These are phyloP conservation scores for Phaseolus coccineus DNA, from an alignment of 331 rosid genomes.

Conservation along the genomic window DNA sequence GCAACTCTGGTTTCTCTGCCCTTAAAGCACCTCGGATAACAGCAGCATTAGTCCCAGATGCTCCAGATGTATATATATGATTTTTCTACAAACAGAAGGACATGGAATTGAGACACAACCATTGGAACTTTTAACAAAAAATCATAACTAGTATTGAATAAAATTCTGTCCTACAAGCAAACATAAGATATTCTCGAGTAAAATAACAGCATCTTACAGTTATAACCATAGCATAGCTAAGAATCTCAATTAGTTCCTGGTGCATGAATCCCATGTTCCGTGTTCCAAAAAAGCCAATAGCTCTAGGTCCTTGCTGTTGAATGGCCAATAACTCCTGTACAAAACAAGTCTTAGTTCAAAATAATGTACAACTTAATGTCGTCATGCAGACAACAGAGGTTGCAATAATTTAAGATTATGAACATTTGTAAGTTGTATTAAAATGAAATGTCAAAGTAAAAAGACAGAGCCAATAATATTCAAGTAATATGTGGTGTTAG, in stretches of 20 bases:
- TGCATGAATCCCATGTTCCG: conserved; percentile 99
- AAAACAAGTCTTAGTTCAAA: conserved; percentile 25
- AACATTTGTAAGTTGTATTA: conserved; percentile 16
- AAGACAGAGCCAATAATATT: conserved; percentile 4
- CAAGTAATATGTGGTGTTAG: background rate
- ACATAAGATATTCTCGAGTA: conserved; percentile 35
- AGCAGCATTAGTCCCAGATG: conserved; percentile 99
- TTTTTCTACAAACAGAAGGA: conserved; percentile 72
- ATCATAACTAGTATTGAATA: conserved; percentile 23
- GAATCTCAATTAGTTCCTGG: conserved; percentile 97
- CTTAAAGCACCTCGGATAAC: conserved; percentile 99
- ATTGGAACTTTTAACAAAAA: conserved; percentile 36
- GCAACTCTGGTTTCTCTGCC: conserved; percentile 98
- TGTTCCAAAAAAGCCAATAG: conserved; percentile 97
- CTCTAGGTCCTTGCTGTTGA: conserved; percentile 99
- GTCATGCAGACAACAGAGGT: conserved; percentile 2
- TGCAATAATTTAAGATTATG: conserved; percentile 22
- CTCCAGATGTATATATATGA: conserved; percentile 97
- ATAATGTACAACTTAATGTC: conserved; percentile 21
- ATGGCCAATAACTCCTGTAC: conserved; percentile 94
- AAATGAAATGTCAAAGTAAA: background rate
- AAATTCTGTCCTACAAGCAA: conserved; percentile 31
- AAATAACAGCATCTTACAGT: conserved; percentile 71
- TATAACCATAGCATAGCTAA: conserved; percentile 99
- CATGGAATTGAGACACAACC: conserved; percentile 16